Percentiles rank a stretch among this genome's conserved stretches.
These are phyloP conservation scores for Pulicaria dysenterica DNA, from an alignment of 129 eudicot genomes.

Conservation along the genomic window DNA sequence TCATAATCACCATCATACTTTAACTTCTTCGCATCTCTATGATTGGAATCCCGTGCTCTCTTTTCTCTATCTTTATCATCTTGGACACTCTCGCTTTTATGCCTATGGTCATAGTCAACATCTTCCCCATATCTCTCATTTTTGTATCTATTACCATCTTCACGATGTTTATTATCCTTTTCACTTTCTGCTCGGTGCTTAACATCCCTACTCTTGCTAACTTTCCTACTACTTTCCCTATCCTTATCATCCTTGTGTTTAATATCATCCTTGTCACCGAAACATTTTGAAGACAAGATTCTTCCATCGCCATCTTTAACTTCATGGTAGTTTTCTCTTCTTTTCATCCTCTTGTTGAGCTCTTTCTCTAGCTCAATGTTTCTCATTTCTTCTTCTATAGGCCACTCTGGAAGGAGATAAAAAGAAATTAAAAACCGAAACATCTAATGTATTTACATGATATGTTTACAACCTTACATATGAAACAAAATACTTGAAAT, in stretches of 20 bases:
- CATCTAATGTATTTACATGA: too few species aligned
- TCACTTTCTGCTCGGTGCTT: slow-evolving; percentile 49
- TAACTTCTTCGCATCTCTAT: slow-evolving; percentile 52
- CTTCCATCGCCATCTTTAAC: slow-evolving; percentile 8
- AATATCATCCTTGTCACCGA: slow-evolving; percentile 39
- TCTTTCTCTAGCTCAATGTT: slow-evolving; percentile 72
- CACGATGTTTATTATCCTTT: slow-evolving; percentile 33
- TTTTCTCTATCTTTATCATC: slow-evolving; percentile 51
- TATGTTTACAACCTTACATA: too few species aligned
- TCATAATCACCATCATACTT: slow-evolving; percentile 65
- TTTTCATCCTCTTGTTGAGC: slow-evolving; percentile 58
- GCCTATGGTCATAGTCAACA: slow-evolving; percentile 48
- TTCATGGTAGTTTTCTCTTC: slow-evolving; percentile 53
- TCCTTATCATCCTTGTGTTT: slow-evolving; percentile 52
- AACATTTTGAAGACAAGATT: too few species aligned
- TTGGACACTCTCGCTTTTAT: slow-evolving; percentile 38
- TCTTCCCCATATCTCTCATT: slow-evolving; percentile 46
- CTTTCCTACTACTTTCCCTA: slow-evolving; percentile 42
- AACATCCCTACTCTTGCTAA: slow-evolving; percentile 46
- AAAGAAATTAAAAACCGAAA: neutral
- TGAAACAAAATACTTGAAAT: too few species aligned
- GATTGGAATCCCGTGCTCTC: slow-evolving; percentile 55
- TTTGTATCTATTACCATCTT: slow-evolving; percentile 47
- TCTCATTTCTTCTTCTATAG: slow-evolving; percentile 50
- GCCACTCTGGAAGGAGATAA: slow-evolving; percentile 43